Evolutionary conservation across 768 basidiomycete genomes (phyloP), one percentile per base, ranked within the genome.

Genomic region (Macrocybe gigantea): DNA sequence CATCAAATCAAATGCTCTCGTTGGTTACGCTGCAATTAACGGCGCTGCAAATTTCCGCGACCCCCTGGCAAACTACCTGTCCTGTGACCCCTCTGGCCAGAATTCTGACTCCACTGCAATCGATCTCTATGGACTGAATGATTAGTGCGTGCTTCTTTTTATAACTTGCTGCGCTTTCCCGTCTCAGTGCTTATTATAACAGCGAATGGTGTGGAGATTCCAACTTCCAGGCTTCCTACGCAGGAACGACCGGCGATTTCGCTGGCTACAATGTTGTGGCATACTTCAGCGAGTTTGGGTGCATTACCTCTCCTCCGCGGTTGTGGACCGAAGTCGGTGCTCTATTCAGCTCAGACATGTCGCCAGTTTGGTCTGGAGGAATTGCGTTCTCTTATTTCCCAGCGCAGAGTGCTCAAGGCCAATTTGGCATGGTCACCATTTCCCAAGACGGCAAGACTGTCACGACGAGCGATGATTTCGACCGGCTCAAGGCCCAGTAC

Each of bases 331-430:
- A 96, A 62, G 79, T 82, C 10, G 72, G 64, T 41, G 79, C 84
- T 29, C 72, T 95, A 29, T 88, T 89, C 63, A 77, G 85, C 50
- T 61, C 75, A 8, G 64, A 85, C 6, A 89, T 93, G 79, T 75
- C 82, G 13, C 65, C 81, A 47, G 82, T 85, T 43, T 95, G 87
- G 83, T 92, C 88, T 32, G 93, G 93, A 52, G 93, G 89, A 45
- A 55, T 95, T 45, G 92, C 93, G 3, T 92, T 91, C 65, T 85
- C 83, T 42, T 95, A 94, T 65, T 93, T 95, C 78, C 86, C 88
- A 1, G 89, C 89, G 13, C 41, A 59, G n/a, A 84, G 83, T 54
- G 78, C 73, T 6, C 69, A 74, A 45, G 89, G 89, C 43, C 69
- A 85, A 56, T 96, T 88, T 53, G 93, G 93, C 22, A 87, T 95